Base-by-base conservation (phyloP, 768 basidiomycete genomes). In the Pleurotus giganteus region DNA sequence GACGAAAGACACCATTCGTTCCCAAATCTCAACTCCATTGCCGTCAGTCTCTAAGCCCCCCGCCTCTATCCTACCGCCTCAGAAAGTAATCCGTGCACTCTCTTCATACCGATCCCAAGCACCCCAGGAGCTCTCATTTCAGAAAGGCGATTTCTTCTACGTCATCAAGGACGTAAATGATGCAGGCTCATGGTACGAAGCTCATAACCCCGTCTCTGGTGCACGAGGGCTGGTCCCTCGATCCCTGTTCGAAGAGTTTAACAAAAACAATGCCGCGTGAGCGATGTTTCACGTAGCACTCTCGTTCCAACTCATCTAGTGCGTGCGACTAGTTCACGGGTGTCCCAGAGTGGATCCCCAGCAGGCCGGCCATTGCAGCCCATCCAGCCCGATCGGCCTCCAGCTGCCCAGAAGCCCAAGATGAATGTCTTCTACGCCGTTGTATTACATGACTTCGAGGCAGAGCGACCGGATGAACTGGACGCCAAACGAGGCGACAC, bases 131-230 rank as follows among this genome's bases (percentile, higher is more conserved):
- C 84, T 99, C 39, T 82, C 90, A 27, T 98, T 98, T 69, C 76
- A 82, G 60, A 89, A 90, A 72, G 97, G 97, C 59, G 97, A 99
- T 74, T 97, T 98, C 74, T 98, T 98, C 78, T 91, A 98, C 71
- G 96, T 98, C 47, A 78, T 92, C 31, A 83, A 82, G 55, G 94
- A 97, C 63, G 72, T 81, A 15, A 79, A 83, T 46, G 63, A 72
- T 37, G 65, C 75, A 17, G 78, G 75, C 2, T 71, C 74, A 43
- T 98, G 89, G 87, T 99, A 93, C 65, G 91, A 98, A 67, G 97
- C 94, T 3, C 86, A 95, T 67, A 98, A 99, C 66, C 97, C 96
- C 11, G 79, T 94, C 59, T 86, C 88, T 13, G 91, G 93, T 24
- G 86, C 94, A 8, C 82, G 96, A 57, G 97, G 97, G 7, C 80